A percentile compares a stretch with the other conserved stretches of the same genome.
Evolutionary conservation across 75 land plant genomes (phyloP).

Genomic region (Picea glauca): DNA sequence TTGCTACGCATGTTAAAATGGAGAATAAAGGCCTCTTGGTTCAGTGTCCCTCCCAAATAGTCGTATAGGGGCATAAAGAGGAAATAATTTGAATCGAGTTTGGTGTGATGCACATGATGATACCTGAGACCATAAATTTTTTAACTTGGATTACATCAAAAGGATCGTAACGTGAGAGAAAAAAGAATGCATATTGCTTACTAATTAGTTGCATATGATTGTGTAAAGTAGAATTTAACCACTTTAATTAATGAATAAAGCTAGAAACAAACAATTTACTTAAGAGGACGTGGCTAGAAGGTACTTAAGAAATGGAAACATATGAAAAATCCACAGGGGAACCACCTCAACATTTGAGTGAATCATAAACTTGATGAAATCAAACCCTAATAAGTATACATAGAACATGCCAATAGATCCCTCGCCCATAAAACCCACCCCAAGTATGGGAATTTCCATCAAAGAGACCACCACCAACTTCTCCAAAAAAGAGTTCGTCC

Average conservation of each 20-base stretch:
- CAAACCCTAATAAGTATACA: constrained; percentile 24
- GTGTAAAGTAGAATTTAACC: no score
- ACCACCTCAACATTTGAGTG: constrained; percentile 41
- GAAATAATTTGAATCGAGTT: constrained; percentile 29
- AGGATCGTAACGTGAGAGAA: neutral
- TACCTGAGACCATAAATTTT: constrained; percentile 16
- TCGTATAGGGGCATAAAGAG: constrained; percentile 51
- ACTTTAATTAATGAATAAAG: no score
- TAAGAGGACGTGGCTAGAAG: constrained; percentile 18
- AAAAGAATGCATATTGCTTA: neutral
- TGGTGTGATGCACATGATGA: constrained; percentile 31
- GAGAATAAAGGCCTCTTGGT: constrained; percentile 11
- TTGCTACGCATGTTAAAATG: constrained; percentile 13
- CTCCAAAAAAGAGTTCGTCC: constrained; percentile 23
- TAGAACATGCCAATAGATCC: constrained; percentile 24
- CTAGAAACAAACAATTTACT: constrained; percentile 5
- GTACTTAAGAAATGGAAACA: constrained; percentile 19
- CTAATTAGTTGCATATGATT: neutral
- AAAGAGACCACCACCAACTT: constrained; percentile 13
- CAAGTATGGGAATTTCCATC: constrained; percentile 23
- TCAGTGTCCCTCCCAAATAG: constrained; percentile 35
- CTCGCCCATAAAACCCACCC: constrained; percentile 14
- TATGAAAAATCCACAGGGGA: constrained; percentile 15
- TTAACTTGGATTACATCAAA: neutral
- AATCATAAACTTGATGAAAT: constrained; percentile 15